These are phyloP conservation scores for Capsicum rhomboideum DNA, from an alignment of 257 asterid species.

Conservation along the genomic window DNA sequence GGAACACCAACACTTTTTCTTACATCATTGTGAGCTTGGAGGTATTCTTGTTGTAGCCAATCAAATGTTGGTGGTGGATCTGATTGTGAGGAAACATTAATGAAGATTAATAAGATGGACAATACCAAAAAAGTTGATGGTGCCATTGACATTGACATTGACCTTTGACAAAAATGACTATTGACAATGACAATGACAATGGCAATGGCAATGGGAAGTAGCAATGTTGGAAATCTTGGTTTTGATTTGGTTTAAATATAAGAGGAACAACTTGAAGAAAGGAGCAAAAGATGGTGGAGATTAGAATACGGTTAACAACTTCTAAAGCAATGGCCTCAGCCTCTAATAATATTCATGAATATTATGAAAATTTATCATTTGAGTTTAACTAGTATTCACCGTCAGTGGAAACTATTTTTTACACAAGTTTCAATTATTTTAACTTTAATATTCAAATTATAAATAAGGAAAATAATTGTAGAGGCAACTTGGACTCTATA, in stretches of 20 bases:
- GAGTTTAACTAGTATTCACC: no score
- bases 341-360: no score
- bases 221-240: not conserved
- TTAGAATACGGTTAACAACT: not conserved
- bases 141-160: not conserved
- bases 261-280: not conserved
- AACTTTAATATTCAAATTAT: no score
- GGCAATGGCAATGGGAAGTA: not conserved
- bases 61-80: not conserved
- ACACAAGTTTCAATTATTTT: no score
- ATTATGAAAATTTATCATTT: no score
- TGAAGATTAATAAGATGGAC: not conserved
- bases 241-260: not conserved
- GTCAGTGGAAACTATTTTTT: no score
- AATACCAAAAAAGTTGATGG: not conserved
- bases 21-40: not conserved
- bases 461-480: no score
- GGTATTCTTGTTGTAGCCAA: slow-evolving; percentile 3
- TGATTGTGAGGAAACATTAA: not conserved
- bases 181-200: not conserved
- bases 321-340: not conserved
- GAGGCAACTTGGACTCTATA: no score
- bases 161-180: no score
- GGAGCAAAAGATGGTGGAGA: not conserved
- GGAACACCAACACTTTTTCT: slow-evolving; percentile 7